These are phyloP conservation scores for Metschnikowia amazonensis DNA, from an alignment of 805 yeast species.

Conservation along the genomic window DNA sequence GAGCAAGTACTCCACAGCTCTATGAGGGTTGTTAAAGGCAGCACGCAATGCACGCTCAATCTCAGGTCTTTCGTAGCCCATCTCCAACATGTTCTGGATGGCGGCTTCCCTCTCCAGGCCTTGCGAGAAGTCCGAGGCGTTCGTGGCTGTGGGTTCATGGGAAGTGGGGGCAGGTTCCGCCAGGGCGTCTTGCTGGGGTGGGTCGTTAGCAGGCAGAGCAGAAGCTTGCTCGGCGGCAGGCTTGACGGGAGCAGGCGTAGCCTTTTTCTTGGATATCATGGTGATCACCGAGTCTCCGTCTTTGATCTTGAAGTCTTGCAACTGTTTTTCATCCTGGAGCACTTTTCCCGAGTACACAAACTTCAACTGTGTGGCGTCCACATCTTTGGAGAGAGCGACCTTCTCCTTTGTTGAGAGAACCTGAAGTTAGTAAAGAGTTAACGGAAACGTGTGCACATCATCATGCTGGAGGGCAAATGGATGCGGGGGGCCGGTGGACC, in stretches of 20 bases:
- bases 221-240: slow-evolving; percentile 19
- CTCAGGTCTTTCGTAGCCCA: slow-evolving; percentile 89
- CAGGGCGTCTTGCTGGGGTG: neutral
- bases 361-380: slow-evolving; percentile 73
- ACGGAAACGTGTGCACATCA: neutral
- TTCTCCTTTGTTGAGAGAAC: slow-evolving; percentile 66
- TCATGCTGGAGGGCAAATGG: neutral
- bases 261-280: slow-evolving; percentile 63
- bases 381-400: slow-evolving; percentile 63
- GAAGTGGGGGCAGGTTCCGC: neutral
- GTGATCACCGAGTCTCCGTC: slow-evolving; percentile 87
- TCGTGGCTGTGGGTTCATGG: slow-evolving; percentile 16
- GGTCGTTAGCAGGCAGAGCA: slow-evolving; percentile 7
- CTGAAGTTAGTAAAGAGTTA: slow-evolving; percentile 28
- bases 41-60: slow-evolving; percentile 90
- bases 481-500: neutral
- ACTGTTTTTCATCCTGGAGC: slow-evolving; percentile 73
- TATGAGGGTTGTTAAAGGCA: slow-evolving; percentile 95
- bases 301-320: slow-evolving; percentile 70
- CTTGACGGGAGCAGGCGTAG: slow-evolving; percentile 21
- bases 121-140: slow-evolving; percentile 59
- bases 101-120: slow-evolving; percentile 79
- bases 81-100: slow-evolving; percentile 79
- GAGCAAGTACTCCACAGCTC: slow-evolving; percentile 92
- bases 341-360: slow-evolving; percentile 91